Base-by-base conservation (phyloP, 2,329 filamentous ascomycete genomes). In the Pyricularia sp. region DNA sequence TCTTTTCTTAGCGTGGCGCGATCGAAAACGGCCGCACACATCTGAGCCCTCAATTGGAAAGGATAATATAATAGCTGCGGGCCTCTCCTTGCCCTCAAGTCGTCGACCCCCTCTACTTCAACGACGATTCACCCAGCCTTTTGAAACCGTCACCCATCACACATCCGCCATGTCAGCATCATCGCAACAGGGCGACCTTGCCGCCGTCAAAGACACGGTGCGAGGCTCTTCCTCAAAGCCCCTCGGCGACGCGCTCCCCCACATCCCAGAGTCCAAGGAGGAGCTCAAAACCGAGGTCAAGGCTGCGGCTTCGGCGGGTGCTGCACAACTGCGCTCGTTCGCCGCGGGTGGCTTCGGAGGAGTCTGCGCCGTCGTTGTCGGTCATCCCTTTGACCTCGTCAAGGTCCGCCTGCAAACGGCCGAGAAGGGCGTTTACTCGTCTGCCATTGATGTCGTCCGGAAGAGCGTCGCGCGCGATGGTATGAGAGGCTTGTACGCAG, bases 381-480 rank as follows among this genome's bases (percentile, higher is more conserved):
- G 95, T 69, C 95, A 99, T 80, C 95, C 95, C 11, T 99, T 99
- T 78, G 95, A 99, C 79, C 85, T 99, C 74, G 94, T 98, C 79
- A 99, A 99, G 83, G 95, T 99, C 73, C 92, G 95, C 70, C 83
- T 99, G 79, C 95, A 99, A 84, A 99, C 95, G 2, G 93, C 95
- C 50, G 94, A 98, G 81, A 90, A 89, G 80, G 95, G 95, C 66
- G 92, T 97, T 50, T 99, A 99, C 81, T 90, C 84, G 50, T 90
- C 91, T 64, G 95, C 95, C 17, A 85, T 98, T 75, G 95, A 99
- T 81, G 94, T 97, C 1, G 93, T 98, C 72, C 85, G 86, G 79
- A 97, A 91, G 83, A 94, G 92, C 50, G 81, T 99, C 70, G 94
- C 94, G 31, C 87, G 91, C 71, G 94, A 98, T 79, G 95, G 95